Base-by-base conservation (phyloP, 441 rosid genomes). In the Sinapis alba region DNA sequence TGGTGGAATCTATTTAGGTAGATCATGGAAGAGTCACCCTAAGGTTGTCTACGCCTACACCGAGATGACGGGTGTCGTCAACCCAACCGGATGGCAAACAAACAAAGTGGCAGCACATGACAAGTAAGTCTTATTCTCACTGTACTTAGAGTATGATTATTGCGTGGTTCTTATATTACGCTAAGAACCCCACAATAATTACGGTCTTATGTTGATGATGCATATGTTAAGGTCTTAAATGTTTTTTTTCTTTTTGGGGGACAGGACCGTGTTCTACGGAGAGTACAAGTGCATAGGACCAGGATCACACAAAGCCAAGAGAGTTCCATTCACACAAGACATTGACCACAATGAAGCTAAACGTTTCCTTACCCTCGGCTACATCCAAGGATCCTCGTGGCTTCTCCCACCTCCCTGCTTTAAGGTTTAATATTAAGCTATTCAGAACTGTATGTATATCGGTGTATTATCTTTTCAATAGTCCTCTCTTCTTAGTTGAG, bases 181-280 rank as follows among this genome's bases (percentile, higher is more conserved):
- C n/a, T n/a, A n/a, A n/a, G n/a, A n/a, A n/a, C n/a, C n/a, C n/a
- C n/a, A n/a, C n/a, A n/a, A n/a, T n/a, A n/a, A n/a, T n/a, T n/a
- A 23, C 24, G 24, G 24, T 23, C 30, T 32, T 8, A 8, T 51
- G 13, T 19, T 18, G 16, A 51, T 51, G 24, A 18, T 51, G 24
- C 57, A 51, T 7, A 18, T 19, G 1, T 5, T 51, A 1, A 8
- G 57, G 57, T 51, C 23, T 51, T 8, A 51, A 51, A 18, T 51
- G 57, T 8, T 51, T 51, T 45, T 45, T 15, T 45, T 15, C n/a
- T 45, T 18, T 19, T 18, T 5, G 7, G 18, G 23, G 57, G 57
- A 51, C 57, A 51, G 57, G 57, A 51, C 57, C 57, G 57, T 51
- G 57, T 51, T 51, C 57, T 51, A 51, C 57, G 57, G 57, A 51